Conservation (phyloP, 2,329 filamentous ascomycete genomes). For the Cladophialophora chaetospira region DNA sequence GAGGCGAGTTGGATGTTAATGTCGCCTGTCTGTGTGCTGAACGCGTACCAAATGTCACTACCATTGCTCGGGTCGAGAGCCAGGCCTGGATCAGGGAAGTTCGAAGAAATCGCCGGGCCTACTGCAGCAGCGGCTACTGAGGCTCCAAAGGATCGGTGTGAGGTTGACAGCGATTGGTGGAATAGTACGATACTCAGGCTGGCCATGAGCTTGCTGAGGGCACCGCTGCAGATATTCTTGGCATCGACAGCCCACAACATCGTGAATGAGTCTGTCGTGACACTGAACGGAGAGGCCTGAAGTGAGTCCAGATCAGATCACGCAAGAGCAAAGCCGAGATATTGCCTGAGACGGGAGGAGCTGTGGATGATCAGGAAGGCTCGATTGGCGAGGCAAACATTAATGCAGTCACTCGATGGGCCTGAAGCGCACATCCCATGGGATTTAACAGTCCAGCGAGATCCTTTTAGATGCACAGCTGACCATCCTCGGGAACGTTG, state of each 20-base stretch:
- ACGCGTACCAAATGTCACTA: conserved; percentile 56
- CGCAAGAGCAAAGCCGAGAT: no score
- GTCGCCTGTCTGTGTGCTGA: conserved; percentile 53
- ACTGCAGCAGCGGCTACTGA: background rate
- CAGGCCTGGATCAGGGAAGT: conserved; percentile 60
- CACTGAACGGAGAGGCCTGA: no score
- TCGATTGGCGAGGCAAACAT: no score
- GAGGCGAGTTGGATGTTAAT: conserved; percentile 56
- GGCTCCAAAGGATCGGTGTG: conserved; percentile 3
- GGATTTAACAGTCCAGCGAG: no score
- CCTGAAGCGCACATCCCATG: no score
- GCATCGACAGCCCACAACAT: background rate
- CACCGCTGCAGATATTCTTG: background rate
- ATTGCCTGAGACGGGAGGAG: no score
- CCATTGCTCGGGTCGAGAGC: conserved; percentile 43
- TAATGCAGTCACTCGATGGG: no score
- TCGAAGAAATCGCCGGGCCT: conserved; percentile 37
- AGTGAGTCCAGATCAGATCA: no score
- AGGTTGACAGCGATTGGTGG: conserved; percentile 4
- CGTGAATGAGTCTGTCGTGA: no score
- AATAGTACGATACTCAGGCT: background rate
- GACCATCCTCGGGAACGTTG: no score
- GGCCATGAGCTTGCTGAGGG: background rate
- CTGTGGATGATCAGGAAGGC: no score
- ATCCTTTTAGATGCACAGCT: no score